Evolutionary conservation across 202 grass and related monocot species (phyloP).

Genomic region (Alloteropsis angusta): DNA sequence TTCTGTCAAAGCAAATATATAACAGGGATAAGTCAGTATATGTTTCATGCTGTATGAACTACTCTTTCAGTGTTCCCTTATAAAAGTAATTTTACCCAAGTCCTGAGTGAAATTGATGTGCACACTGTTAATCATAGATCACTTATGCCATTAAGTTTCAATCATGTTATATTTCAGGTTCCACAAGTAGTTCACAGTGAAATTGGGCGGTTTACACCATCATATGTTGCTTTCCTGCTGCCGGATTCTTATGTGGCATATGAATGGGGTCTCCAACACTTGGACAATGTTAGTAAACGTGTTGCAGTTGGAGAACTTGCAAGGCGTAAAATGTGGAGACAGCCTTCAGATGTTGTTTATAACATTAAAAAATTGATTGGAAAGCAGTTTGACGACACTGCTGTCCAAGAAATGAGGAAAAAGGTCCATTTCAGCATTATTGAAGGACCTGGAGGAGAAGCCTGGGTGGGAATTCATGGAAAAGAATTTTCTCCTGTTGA

Average conservation of each 20-base stretch:
- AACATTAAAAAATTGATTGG: conserved; percentile 10
- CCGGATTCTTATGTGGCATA: not conserved
- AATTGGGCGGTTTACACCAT: not conserved
- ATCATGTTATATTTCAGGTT: not conserved
- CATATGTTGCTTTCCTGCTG: not conserved
- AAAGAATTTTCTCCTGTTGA: not conserved
- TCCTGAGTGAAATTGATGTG: not conserved
- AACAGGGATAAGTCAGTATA: not conserved
- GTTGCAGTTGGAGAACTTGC: conserved; percentile 18
- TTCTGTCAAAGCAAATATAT: not conserved
- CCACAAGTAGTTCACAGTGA: conserved; percentile 3
- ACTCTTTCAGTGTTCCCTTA: not conserved
- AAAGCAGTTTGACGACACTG: not conserved
- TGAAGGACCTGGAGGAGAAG: not conserved
- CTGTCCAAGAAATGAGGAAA: not conserved
- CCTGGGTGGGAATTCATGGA: not conserved
- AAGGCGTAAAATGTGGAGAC: not conserved
- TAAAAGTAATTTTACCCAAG: not conserved
- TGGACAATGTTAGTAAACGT: not conserved
- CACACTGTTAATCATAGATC: not conserved
- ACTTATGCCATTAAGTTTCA: not conserved
- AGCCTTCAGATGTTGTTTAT: not conserved
- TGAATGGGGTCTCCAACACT: not conserved
- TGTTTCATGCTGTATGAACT: not conserved
- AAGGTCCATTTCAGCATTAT: conserved; percentile 3